Percentiles rank a stretch among this genome's conserved stretches.
Evolutionary conservation across 2,329 filamentous ascomycete species (phyloP).

Genomic region (Aspergillus floridensis): DNA sequence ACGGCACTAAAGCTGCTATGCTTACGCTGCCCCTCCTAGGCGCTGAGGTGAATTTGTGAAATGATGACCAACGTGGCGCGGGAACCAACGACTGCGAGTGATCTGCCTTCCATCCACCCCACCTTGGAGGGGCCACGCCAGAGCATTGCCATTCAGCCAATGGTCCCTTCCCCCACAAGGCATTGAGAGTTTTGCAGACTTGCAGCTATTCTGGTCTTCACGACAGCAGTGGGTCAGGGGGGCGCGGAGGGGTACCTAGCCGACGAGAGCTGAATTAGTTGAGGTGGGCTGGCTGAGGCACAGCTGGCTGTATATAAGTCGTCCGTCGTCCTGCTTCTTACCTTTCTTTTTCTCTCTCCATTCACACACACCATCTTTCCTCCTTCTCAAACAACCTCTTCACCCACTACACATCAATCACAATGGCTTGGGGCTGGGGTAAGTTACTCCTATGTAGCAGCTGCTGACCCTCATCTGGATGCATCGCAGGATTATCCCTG

Average conservation of each 20-base stretch:
- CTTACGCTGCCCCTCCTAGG: neutral
- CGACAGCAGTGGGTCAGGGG: constrained; percentile 1
- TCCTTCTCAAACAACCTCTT: constrained; percentile 2
- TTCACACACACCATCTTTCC: constrained; percentile 3
- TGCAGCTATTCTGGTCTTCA: neutral
- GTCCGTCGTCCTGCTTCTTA: neutral
- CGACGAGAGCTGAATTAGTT: constrained; percentile 1
- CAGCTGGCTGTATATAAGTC: constrained; percentile 3
- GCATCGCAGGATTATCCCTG: neutral
- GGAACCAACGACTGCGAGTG: neutral
- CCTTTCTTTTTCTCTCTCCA: neutral
- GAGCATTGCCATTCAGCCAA: neutral
- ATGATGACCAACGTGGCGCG: neutral
- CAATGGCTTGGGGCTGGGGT: constrained; percentile 39
- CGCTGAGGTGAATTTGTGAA: neutral
- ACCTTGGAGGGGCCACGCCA: neutral
- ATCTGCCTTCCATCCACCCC: constrained; percentile 7
- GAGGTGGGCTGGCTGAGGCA: constrained; percentile 1
- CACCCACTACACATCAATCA: constrained; percentile 17
- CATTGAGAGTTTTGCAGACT: neutral
- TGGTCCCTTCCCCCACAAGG: neutral
- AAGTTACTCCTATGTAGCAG: constrained; percentile 15
- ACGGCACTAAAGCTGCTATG: neutral
- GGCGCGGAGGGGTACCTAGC: neutral
- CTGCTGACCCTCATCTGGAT: neutral